phyloP scores from a whole-genome alignment of 495 filamentous ascomycete genomes.

The Neurospora terricola region DNA sequence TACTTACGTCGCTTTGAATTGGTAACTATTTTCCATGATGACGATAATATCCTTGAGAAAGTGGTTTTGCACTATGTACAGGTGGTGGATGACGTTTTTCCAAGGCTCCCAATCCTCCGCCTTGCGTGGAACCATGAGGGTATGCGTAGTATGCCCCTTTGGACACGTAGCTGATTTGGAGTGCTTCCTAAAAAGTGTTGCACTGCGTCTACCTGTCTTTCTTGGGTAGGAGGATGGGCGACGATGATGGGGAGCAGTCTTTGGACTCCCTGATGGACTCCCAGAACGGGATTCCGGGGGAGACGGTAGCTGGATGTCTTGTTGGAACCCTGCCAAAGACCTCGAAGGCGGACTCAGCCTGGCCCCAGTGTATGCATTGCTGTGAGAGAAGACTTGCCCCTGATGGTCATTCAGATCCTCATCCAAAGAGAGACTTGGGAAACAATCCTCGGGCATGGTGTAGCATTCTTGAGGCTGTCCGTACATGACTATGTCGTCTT shows the following conservation, averaged over 20 bases:
- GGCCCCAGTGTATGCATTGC: neutral
- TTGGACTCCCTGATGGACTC: neutral
- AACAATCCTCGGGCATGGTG: neutral
- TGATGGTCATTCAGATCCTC: neutral
- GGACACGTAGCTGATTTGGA: neutral
- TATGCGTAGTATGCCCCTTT: neutral
- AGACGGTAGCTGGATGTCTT: neutral
- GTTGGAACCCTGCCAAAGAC: neutral
- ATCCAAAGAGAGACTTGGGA: neutral
- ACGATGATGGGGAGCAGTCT: neutral
- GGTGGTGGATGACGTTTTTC: conserved; percentile 17
- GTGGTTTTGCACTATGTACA: conserved; percentile 25
- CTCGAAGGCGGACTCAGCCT: neutral
- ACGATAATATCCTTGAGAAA: conserved; percentile 22
- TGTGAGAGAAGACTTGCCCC: neutral
- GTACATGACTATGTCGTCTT: neutral
- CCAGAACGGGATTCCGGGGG: neutral
- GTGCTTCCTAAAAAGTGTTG: neutral
- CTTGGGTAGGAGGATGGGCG: neutral
- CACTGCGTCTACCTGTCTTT: neutral
- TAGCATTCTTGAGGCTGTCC: neutral
- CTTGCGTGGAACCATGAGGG: conserved; percentile 13
- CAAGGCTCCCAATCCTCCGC: conserved; percentile 24
- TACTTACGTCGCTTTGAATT: conserved; percentile 21
- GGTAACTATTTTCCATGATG: conserved; percentile 19